Evolutionary conservation across 2,329 filamentous ascomycete species (phyloP).

Genomic region (Microdochium nivale): DNA sequence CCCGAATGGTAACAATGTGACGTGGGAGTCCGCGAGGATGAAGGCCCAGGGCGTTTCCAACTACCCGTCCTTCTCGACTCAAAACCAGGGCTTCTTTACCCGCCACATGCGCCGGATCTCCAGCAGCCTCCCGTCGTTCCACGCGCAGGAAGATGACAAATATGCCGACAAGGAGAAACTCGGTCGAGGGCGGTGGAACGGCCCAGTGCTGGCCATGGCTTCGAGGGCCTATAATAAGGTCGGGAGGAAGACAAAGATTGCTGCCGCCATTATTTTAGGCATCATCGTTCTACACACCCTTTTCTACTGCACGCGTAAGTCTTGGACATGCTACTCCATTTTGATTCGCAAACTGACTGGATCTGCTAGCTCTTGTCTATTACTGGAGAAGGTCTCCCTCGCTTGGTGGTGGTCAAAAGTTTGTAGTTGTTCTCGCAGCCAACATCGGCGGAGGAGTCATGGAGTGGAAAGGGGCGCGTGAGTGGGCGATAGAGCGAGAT

Average conservation of each 20-base stretch:
- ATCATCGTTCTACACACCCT: constrained; percentile 54
- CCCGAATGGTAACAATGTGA: constrained; percentile 49
- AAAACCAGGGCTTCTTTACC: constrained; percentile 80
- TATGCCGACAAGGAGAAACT: constrained; percentile 75
- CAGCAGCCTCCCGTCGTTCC: constrained; percentile 68
- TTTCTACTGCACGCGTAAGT: constrained; percentile 69
- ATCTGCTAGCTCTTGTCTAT: constrained; percentile 38
- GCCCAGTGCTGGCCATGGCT: constrained; percentile 38
- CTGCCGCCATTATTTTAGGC: constrained; percentile 48
- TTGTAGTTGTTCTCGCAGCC: constrained; percentile 85
- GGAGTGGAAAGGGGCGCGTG: constrained; percentile 95
- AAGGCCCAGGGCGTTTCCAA: constrained; percentile 65
- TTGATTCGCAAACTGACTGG: constrained; percentile 14
- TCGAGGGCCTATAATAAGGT: constrained; percentile 39
- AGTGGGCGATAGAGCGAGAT: constrained; percentile 97
- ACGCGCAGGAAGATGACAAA: constrained; percentile 32
- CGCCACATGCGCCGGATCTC: constrained; percentile 77
- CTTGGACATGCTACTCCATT: neutral
- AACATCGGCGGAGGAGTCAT: constrained; percentile 96
- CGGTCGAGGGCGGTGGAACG: constrained; percentile 46
- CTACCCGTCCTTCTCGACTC: constrained; percentile 71
- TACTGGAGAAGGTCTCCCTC: constrained; percentile 63
- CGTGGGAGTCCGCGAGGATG: constrained; percentile 77
- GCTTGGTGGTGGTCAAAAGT: constrained; percentile 81
- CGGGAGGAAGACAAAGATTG: constrained; percentile 57